Percentiles rank a stretch among this genome's conserved stretches.
Evolutionary conservation across 2,329 filamentous ascomycete genomes (phyloP).

Genomic region (Samsoniella hepiali): DNA sequence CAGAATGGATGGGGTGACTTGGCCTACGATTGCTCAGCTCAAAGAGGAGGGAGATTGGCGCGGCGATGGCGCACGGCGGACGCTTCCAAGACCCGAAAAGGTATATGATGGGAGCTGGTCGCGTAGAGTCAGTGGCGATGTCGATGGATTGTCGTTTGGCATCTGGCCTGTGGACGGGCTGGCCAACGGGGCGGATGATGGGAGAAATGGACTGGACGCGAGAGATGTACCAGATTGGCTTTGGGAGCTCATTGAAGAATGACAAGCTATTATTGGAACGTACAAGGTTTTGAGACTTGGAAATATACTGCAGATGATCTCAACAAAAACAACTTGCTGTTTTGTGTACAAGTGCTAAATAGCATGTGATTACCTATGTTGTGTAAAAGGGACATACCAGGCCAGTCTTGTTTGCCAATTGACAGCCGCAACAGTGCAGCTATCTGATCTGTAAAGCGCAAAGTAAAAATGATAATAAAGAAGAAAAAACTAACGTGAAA

Average conservation of each 20-base stretch:
- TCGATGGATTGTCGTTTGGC: background rate
- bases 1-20: conserved; percentile 3
- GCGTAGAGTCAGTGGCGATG: background rate
- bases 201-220: background rate
- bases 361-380: conserved; percentile 11
- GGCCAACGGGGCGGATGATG: background rate
- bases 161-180: conserved; percentile 4
- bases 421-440: background rate
- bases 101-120: background rate
- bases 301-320: background rate
- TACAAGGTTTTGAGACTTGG: background rate
- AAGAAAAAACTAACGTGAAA: background rate
- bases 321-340: background rate
- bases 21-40: conserved; percentile 12
- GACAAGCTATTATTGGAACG: background rate
- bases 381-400: background rate
- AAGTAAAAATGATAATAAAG: too few relatives aligned
- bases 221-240: conserved; percentile 9
- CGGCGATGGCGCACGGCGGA: background rate
- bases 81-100: conserved; percentile 4
- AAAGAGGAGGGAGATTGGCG: conserved; percentile 17
- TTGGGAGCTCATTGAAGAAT: background rate
- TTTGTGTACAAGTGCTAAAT: background rate
- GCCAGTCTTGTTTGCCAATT: background rate
- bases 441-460: background rate